phyloP scores from a whole-genome alignment of 257 asterid species.

The Eustoma russellianum region DNA sequence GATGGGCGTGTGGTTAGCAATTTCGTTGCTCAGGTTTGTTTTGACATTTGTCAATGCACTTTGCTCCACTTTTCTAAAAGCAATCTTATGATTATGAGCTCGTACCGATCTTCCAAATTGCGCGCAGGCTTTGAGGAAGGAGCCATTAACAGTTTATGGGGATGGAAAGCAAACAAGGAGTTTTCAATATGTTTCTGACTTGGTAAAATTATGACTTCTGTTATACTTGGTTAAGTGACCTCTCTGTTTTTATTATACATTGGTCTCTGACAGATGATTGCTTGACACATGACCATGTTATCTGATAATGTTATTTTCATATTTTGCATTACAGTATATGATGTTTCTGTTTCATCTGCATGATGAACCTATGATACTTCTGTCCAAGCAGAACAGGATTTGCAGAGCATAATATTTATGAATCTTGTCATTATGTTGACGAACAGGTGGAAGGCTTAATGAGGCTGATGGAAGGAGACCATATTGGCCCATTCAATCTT shows the following conservation, averaged over 20 bases:
- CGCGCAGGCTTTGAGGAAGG: conserved; percentile 70
- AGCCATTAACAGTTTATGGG: conserved; percentile 80
- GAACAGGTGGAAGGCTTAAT: conserved; percentile 72
- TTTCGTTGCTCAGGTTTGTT: conserved; percentile 76
- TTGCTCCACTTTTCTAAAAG: not conserved
- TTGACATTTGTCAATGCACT: not conserved
- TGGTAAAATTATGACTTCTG: conserved; percentile 35
- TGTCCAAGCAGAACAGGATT: too few relatives aligned
- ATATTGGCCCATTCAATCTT: conserved; percentile 75
- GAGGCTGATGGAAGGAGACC: conserved; percentile 80
- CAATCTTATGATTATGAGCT: not conserved
- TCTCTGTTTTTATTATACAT: not conserved
- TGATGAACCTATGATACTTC: too few relatives aligned
- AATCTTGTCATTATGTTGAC: not conserved
- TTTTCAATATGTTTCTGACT: conserved; percentile 82
- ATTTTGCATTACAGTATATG: too few relatives aligned
- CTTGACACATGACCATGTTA: too few relatives aligned
- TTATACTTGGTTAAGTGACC: not conserved
- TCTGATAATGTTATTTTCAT: too few relatives aligned
- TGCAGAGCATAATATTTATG: too few relatives aligned
- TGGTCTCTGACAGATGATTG: too few relatives aligned
- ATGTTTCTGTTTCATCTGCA: too few relatives aligned
- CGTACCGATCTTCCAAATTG: not conserved
- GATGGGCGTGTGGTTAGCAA: conserved; percentile 96
- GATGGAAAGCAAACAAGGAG: conserved; percentile 96